phyloP scores from a whole-genome alignment of 2,329 filamentous ascomycete species.

The Hymenoscyphus occultus region DNA sequence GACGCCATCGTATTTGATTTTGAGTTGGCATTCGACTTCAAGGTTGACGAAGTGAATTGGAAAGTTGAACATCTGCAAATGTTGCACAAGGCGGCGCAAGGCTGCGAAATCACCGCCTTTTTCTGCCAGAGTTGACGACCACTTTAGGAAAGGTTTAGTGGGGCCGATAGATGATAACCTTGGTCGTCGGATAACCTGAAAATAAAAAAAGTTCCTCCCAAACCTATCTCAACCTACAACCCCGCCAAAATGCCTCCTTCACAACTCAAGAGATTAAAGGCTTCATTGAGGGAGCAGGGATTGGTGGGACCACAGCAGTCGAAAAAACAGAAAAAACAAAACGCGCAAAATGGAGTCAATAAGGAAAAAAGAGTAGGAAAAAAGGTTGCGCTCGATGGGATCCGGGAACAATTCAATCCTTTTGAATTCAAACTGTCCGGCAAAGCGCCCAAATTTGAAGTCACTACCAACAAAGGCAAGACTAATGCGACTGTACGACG shows the following conservation, averaged over 20 bases:
- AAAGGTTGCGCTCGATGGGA: slow-evolving; percentile 74
- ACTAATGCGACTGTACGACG: slow-evolving; percentile 63
- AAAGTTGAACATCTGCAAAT: not conserved
- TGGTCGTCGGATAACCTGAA: slow-evolving; percentile 1
- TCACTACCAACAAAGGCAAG: slow-evolving; percentile 63
- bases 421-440: slow-evolving; percentile 87
- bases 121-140: slow-evolving; percentile 12
- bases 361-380: slow-evolving; percentile 73
- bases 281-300: slow-evolving; percentile 83
- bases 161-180: slow-evolving; percentile 20
- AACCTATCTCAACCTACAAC: slow-evolving; percentile 25
- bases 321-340: slow-evolving; percentile 86
- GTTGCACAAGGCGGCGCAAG: slow-evolving; percentile 4
- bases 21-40: not conserved
- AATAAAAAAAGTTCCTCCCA: slow-evolving; percentile 18
- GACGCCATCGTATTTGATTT: slow-evolving; percentile 1
- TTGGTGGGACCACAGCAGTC: slow-evolving; percentile 89
- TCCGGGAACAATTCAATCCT: slow-evolving; percentile 95
- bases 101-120: slow-evolving; percentile 13
- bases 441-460: slow-evolving; percentile 78
- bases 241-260: slow-evolving; percentile 75
- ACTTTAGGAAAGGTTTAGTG: slow-evolving; percentile 22
- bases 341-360: slow-evolving; percentile 62
- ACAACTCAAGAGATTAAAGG: slow-evolving; percentile 92
- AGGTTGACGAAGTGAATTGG: not conserved